Base-by-base conservation (phyloP, 768 basidiomycete genomes). In the Gyrodon lividus region DNA sequence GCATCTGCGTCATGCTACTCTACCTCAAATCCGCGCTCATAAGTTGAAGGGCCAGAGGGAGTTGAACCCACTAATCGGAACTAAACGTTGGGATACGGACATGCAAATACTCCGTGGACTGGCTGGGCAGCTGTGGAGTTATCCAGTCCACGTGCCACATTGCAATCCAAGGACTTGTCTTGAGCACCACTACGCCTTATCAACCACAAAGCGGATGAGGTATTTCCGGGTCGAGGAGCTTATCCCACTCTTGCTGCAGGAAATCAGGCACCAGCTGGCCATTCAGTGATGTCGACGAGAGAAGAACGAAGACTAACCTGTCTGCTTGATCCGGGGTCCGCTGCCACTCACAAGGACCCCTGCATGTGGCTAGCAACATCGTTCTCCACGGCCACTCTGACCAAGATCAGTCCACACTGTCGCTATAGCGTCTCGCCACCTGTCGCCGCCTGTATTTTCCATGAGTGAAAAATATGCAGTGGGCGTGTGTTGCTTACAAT, bases 81-180 rank as follows among this genome's bases (percentile, higher is more conserved):
- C n/a, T 33, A 43, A 40, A 42, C 17, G 33, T 17, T 4, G 35
- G 10, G 46, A 30, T 34, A 9, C 39, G 26, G 3, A 19, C 10
- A 30, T 41, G 30, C 46, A 20, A 19, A 35, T 41, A 33, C 41
- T 43, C 28, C 16, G 17, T 30, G 41, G 45, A 34, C 46, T 30
- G 34, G 37, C 41, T 24, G 38, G 24, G 54, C 55, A 39, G 49
- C 54, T 54, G 43, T 39, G 22, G 19, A 38, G 31, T 41, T 61
- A 55, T 56, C 52, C 56, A 64, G 59, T 64, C 59, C 64, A 64
- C 41, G 50, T 52, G 52, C 40, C 24, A 54, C 31, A 52, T 46
- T 40, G 26, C 38, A 30, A 16, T 22, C 31, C 10, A 31, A 31
- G 2, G 31, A 31, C 13, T 30, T 10, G 30, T 30, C 30, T 30